Base-by-base conservation (phyloP, 805 yeast genomes). In the Metschnikowia baotianmanensis region DNA sequence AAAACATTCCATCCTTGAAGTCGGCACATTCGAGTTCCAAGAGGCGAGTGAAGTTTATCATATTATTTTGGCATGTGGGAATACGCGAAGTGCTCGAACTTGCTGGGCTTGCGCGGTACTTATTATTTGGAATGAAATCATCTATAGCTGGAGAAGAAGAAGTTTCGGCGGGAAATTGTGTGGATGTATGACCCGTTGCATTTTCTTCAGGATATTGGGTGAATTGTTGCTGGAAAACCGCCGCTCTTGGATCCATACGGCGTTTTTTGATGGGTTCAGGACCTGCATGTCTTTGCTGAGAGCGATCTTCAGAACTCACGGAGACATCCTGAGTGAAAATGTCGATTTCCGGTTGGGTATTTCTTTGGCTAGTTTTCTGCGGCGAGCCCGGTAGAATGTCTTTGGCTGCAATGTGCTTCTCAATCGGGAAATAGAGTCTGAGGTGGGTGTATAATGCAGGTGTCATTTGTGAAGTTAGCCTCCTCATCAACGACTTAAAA, bases 401-500 rank as follows among this genome's bases (percentile, higher is more conserved):
- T 25, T 25, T 25, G 11, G 28, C 28, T 7, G 28, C 20, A 20
- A 38, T 33, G 18, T 17, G 28, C 13, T 22, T 17, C 16, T 24
- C 27, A 16, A 38, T n/a, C 12, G 47, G 47, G n/a, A 44, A 36
- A 9, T 21, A 12, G n/a, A 12, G 31, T 9, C 31, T 19, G 25
- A 44, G 31, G 9, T 28, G 30, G 20, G 23, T 20, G 23, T 44
- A 40, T 1, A 40, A 31, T 7, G 12, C 26, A 6, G 22, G n/a
- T 12, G 29, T 23, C 44, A 44, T 44, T 21, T 34, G 15, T 16
- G 21, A 10, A 5, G 42, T 28, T 18, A 40, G 37, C 9, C 47
- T 34, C 10, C 16, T 17, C 39, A 44, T 36, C 16, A 44, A 31
- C 1, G 28, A 15, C 9, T 12, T 31, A 18, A 42, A 37, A 7